Percentiles rank a stretch among this genome's conserved stretches.
phyloP scores from a whole-genome alignment of 2,329 filamentous ascomycete species.

The Colletotrichum sp. region DNA sequence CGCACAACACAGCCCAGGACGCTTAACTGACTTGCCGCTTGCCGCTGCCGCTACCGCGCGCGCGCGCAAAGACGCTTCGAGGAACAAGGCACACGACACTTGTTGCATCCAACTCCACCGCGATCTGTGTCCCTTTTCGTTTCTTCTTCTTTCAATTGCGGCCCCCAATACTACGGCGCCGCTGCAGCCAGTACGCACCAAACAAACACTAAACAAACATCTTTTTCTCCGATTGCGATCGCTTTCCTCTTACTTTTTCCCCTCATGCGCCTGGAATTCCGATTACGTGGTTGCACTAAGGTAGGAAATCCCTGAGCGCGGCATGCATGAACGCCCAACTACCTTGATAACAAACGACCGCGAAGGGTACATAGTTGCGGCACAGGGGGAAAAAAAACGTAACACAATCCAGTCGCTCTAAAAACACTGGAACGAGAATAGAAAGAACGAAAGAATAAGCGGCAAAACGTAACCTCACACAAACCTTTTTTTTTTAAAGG shows the following conservation, averaged over 20 bases:
- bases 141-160: not conserved
- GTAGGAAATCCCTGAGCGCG: not conserved
- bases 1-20: not conserved
- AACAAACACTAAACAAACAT: not conserved
- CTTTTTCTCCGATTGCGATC: not conserved
- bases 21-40: not conserved
- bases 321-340: not conserved
- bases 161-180: not conserved
- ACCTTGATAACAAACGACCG: not conserved
- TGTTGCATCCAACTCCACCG: not conserved
- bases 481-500: not conserved
- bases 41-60: not conserved
- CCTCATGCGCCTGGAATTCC: not conserved
- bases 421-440: not conserved
- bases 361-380: not conserved
- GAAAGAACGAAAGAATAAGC: not conserved
- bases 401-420: not conserved
- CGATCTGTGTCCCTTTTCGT: not conserved
- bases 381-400: not conserved
- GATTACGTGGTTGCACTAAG: not conserved
- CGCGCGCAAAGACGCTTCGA: not conserved
- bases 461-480: not conserved
- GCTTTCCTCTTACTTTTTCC: not conserved
- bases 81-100: not conserved
- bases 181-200: not conserved